These are phyloP conservation scores for Apiospora malaysiana DNA, from an alignment of 2,329 filamentous ascomycete genomes.

Conservation along the genomic window DNA sequence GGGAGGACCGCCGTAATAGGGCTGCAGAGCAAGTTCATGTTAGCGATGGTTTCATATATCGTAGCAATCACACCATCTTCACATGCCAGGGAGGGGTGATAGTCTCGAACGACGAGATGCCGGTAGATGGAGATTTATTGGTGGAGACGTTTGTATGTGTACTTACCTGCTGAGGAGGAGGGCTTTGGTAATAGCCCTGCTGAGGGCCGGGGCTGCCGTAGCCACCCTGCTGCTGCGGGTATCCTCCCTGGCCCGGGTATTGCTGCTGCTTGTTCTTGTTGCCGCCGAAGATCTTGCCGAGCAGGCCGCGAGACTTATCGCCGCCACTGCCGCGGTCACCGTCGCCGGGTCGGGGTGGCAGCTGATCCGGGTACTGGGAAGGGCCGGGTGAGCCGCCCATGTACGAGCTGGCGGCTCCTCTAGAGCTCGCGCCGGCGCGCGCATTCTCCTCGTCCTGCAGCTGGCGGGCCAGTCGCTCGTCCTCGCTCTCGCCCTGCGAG, in stretches of 20 bases:
- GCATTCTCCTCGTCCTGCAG: constrained; percentile 86
- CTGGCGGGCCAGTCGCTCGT: constrained; percentile 67
- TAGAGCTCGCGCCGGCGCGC: constrained; percentile 44
- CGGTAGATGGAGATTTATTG: neutral
- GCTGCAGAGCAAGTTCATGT: constrained; percentile 28
- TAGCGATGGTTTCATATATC: neutral
- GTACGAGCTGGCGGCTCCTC: constrained; percentile 42
- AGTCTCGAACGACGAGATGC: neutral
- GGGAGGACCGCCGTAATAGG: constrained; percentile 43
- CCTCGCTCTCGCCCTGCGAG: constrained; percentile 25
- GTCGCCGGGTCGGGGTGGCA: constrained; percentile 46
- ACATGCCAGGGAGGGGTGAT: neutral
- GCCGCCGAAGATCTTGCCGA: constrained; percentile 41
- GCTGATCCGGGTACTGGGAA: constrained; percentile 45
- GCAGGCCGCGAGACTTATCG: constrained; percentile 27
- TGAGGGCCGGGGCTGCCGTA: constrained; percentile 35
- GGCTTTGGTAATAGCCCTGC: constrained; percentile 36
- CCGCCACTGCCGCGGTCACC: constrained; percentile 12
- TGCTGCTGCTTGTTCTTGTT: constrained; percentile 37
- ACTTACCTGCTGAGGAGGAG: constrained; percentile 24
- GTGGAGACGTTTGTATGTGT: neutral
- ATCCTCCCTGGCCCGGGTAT: constrained; percentile 34
- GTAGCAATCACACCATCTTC: neutral
- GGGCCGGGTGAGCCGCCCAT: constrained; percentile 36
- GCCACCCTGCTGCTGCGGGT: constrained; percentile 30